Percentiles rank a stretch among this genome's conserved stretches.
Conservation (phyloP, 345 rosid species). For the Hibiscus trionum region DNA sequence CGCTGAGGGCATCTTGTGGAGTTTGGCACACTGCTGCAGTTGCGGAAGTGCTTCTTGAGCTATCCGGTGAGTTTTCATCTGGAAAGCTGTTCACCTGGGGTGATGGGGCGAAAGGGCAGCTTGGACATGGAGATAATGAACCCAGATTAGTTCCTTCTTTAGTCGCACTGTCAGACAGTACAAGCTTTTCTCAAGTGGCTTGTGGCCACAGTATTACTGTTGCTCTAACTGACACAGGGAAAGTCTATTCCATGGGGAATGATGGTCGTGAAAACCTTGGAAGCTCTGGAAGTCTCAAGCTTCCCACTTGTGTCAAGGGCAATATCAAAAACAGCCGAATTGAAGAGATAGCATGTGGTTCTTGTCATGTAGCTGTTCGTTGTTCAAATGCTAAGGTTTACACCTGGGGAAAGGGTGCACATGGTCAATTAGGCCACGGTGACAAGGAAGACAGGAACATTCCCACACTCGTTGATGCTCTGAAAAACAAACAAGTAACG, state of each 20-base stretch:
- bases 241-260: constrained; percentile 44
- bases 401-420: constrained; percentile 51
- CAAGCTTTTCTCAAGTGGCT: constrained; percentile 35
- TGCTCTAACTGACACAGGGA: constrained; percentile 36
- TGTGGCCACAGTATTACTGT: constrained; percentile 40
- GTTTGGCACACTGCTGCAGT: constrained; percentile 78
- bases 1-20: constrained; percentile 58
- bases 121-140: constrained; percentile 46
- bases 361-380: constrained; percentile 36
- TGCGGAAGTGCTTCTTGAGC: constrained; percentile 24
- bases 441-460: constrained; percentile 27
- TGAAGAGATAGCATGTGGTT: constrained; percentile 46
- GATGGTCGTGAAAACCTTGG: constrained; percentile 30
- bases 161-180: constrained; percentile 24
- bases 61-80: constrained; percentile 19
- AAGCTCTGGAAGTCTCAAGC: constrained; percentile 21
- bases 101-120: constrained; percentile 38
- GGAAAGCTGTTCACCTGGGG: constrained; percentile 52
- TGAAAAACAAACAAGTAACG: constrained; percentile 36
- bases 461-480: constrained; percentile 41
- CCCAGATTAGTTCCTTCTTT: constrained; percentile 30
- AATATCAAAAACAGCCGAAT: constrained; percentile 22
- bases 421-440: constrained; percentile 47
- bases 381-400: constrained; percentile 39
- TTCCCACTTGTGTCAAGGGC: constrained; percentile 31